Evolutionary conservation across 495 filamentous ascomycete genomes (phyloP).

Genomic region (Penicillium chermesinum): DNA sequence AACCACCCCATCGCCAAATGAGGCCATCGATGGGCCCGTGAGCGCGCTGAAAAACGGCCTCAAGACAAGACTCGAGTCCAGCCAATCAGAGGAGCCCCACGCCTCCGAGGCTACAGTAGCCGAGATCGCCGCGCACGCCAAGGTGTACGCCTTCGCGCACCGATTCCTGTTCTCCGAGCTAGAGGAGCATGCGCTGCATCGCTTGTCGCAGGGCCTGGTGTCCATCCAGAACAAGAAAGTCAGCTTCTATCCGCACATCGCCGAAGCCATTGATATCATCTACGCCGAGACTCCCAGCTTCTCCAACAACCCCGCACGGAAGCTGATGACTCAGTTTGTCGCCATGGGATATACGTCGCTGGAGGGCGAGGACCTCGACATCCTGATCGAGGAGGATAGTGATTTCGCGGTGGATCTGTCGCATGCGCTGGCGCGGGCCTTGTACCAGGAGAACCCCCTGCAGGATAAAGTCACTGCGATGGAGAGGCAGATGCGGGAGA

Average conservation of each 20-base stretch:
- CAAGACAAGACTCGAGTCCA: background rate
- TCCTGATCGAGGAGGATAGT: slow-evolving; percentile 2
- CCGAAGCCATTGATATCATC: slow-evolving; percentile 4
- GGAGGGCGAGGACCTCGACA: background rate
- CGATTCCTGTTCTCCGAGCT: background rate
- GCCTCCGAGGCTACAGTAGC: background rate
- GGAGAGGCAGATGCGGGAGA: background rate
- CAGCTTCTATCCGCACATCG: background rate
- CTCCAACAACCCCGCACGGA: background rate
- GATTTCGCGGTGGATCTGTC: slow-evolving; percentile 8
- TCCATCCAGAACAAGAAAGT: background rate
- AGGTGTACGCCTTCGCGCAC: slow-evolving; percentile 5
- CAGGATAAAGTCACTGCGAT: background rate
- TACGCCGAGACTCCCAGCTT: slow-evolving; percentile 1
- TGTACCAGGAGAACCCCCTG: background rate
- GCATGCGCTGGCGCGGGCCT: slow-evolving; percentile 1
- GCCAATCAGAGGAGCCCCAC: background rate
- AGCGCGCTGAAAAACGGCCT: background rate
- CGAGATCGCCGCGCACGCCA: slow-evolving; percentile 5
- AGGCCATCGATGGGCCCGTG: background rate
- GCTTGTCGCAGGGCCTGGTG: slow-evolving; percentile 1
- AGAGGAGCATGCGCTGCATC: background rate
- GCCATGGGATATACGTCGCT: slow-evolving; percentile 1
- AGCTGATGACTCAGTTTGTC: slow-evolving; percentile 7
- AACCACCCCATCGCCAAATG: background rate